phyloP scores from a whole-genome alignment of 2,329 filamentous ascomycete genomes.

The Endocalyx cinctus region DNA sequence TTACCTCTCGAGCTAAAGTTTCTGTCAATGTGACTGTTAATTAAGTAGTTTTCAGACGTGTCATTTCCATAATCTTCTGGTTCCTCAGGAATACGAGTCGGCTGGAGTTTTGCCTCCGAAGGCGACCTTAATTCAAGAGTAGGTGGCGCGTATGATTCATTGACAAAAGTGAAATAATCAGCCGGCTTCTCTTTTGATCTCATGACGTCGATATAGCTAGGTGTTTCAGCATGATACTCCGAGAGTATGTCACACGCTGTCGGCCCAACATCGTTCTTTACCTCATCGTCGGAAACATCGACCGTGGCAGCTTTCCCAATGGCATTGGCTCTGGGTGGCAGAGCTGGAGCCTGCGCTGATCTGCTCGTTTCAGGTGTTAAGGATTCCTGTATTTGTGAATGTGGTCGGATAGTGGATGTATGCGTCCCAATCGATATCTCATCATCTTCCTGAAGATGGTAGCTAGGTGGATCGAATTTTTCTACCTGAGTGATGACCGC shows the following conservation, averaged over 20 bases:
- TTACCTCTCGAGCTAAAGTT: too few relatives aligned
- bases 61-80: slow-evolving; percentile 6
- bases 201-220: too few relatives aligned
- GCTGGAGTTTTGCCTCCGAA: too few relatives aligned
- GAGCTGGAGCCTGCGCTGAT: slow-evolving; percentile 8
- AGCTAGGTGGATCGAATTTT: too few relatives aligned
- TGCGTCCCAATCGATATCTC: slow-evolving; percentile 17
- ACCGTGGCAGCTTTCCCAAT: slow-evolving; percentile 10
- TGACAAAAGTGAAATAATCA: slow-evolving; percentile 27
- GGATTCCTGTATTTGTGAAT: slow-evolving; percentile 13
- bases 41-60: too few relatives aligned
- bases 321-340: slow-evolving; percentile 8
- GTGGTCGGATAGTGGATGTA: slow-evolving; percentile 21
- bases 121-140: slow-evolving; percentile 21
- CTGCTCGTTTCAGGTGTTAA: slow-evolving; percentile 7
- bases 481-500: too few relatives aligned
- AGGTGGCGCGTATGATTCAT: slow-evolving; percentile 24
- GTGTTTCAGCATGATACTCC: too few relatives aligned
- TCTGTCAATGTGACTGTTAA: too few relatives aligned
- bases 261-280: too few relatives aligned
- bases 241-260: too few relatives aligned
- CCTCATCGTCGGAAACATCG: too few relatives aligned
- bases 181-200: slow-evolving; percentile 17
- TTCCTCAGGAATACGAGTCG: too few relatives aligned
- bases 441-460: slow-evolving; percentile 17